Evolutionary conservation across 192 early-diverging fungal species (phyloP), one percentile per base, ranked within the genome.

Genomic region (Bifiguratus adelaidae): DNA sequence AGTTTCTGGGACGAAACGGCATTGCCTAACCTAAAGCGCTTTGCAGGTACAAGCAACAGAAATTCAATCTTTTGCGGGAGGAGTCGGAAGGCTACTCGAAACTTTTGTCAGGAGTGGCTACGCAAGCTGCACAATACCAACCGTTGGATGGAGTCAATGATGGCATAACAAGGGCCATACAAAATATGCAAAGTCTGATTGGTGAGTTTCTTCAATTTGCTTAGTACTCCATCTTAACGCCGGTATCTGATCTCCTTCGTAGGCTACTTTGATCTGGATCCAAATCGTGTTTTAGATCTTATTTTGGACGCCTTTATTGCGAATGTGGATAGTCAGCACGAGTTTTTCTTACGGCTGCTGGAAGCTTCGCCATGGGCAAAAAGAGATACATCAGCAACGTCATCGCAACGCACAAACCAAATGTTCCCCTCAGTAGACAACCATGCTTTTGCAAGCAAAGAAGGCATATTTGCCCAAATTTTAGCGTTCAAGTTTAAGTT

Each of bases 61-160:
- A 89, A 50, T 90, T 74, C 70, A 92, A 92, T 44, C 56, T 92
- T 3, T 37, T 85, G 30, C 70, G 83, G 20, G 89, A 92, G 63
- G 83, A 89, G 54, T 68, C 65, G 22, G 85, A 86, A 45, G 89
- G 89, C 1, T 92, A 81, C 54, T 71, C 88, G 3, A 86, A 83
- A 42, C 60, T 90, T 16, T 59, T 89, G 12, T 68, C 66, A 5
- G 73, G 80, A 33, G 35, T 92, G 2, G 43, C 72, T 23, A 47
- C 50, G 1, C 45, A 36, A 1, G 59, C 55, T 22, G 55, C 50
- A 9, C 6, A 6, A 33, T 33, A n/a, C 8, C 8, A 33, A 33
- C n/a, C 32, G 8, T n/a, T 9, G 32, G 32, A 33, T 8, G 8
- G 32, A 33, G 8, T 33, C 8, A 33, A 33, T 8, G n/a, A n/a